Conservation (phyloP, 371 early-diverging fungal species). For the Mortierella sp. region DNA sequence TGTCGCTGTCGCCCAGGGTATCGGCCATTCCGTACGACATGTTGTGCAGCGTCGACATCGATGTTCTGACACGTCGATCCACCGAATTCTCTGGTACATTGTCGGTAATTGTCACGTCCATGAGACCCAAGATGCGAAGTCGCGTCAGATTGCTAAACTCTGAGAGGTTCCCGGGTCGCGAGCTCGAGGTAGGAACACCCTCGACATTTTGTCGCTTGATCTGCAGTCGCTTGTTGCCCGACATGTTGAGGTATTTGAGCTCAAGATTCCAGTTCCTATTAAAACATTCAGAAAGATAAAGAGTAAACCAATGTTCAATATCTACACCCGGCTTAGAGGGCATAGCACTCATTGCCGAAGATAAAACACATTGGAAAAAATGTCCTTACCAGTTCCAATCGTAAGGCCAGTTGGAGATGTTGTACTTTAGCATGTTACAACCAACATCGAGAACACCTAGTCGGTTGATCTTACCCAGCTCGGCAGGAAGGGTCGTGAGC, state of each 20-base stretch:
- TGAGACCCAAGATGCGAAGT: slow-evolving; percentile 86
- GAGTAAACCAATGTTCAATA: too few species aligned
- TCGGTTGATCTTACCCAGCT: slow-evolving; percentile 85
- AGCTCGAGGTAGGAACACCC: slow-evolving; percentile 36
- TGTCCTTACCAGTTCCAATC: slow-evolving; percentile 92
- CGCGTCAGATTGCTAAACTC: slow-evolving; percentile 83
- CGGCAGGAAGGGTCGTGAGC: slow-evolving; percentile 91
- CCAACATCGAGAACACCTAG: slow-evolving; percentile 88
- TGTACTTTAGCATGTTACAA: slow-evolving; percentile 91
- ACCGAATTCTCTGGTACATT: slow-evolving; percentile 86
- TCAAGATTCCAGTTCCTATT: slow-evolving; percentile 90
- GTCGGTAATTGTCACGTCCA: slow-evolving; percentile 89
- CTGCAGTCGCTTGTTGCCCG: slow-evolving; percentile 91
- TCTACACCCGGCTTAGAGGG: too few species aligned
- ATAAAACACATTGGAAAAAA: neutral
- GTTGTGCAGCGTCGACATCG: slow-evolving; percentile 82
- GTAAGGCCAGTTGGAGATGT: slow-evolving; percentile 95
- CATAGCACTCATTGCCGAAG: too few species aligned
- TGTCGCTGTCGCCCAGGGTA: slow-evolving; percentile 74
- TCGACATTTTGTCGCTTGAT: slow-evolving; percentile 79
- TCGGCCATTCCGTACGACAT: slow-evolving; percentile 94
- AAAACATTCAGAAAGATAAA: neutral
- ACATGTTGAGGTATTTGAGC: slow-evolving; percentile 90
- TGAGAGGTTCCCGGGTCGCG: slow-evolving; percentile 72
- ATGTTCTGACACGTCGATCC: slow-evolving; percentile 88